These are phyloP conservation scores for Patellaria atrata DNA, from an alignment of 495 filamentous ascomycete species.

Conservation along the genomic window DNA sequence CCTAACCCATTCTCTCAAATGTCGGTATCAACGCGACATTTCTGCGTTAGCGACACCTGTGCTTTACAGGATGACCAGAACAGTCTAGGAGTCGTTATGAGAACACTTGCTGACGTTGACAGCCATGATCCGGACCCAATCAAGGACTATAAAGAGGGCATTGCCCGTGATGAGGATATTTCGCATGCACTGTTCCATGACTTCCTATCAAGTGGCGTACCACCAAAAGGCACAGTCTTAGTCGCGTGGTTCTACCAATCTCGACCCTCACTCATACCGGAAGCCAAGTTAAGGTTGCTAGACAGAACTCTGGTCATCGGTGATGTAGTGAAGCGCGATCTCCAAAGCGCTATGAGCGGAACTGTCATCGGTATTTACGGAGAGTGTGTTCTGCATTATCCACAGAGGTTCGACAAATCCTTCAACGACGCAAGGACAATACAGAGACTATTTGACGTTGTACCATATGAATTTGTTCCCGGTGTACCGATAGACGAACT, in stretches of 20 bases:
- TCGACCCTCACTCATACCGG: constrained; percentile 19
- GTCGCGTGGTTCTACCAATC: constrained; percentile 22
- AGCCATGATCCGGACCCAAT: constrained; percentile 23
- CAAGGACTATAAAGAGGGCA: constrained; percentile 16
- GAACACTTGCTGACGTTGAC: constrained; percentile 25
- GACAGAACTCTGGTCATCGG: constrained; percentile 27
- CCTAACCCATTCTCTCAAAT: not conserved
- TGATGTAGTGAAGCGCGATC: constrained; percentile 27
- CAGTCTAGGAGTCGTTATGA: constrained; percentile 23
- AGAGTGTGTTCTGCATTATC: constrained; percentile 18
- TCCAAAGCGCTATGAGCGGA: constrained; percentile 27
- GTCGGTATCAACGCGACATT: constrained; percentile 3
- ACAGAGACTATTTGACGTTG: constrained; percentile 4
- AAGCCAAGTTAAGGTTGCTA: constrained; percentile 21
- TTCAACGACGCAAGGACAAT: not conserved
- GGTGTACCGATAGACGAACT: constrained; percentile 23
- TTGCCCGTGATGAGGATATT: constrained; percentile 13
- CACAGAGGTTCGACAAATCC: constrained; percentile 2
- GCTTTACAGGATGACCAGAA: constrained; percentile 14
- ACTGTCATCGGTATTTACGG: constrained; percentile 26
- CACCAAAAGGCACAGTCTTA: constrained; percentile 24
- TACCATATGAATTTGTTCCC: constrained; percentile 6
- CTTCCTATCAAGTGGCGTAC: constrained; percentile 25
- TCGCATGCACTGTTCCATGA: constrained; percentile 12
- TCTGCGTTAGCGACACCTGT: constrained; percentile 24